These are phyloP conservation scores for Tolypocladium cylindrosporum DNA, from an alignment of 2,329 filamentous ascomycete species.

Conservation along the genomic window DNA sequence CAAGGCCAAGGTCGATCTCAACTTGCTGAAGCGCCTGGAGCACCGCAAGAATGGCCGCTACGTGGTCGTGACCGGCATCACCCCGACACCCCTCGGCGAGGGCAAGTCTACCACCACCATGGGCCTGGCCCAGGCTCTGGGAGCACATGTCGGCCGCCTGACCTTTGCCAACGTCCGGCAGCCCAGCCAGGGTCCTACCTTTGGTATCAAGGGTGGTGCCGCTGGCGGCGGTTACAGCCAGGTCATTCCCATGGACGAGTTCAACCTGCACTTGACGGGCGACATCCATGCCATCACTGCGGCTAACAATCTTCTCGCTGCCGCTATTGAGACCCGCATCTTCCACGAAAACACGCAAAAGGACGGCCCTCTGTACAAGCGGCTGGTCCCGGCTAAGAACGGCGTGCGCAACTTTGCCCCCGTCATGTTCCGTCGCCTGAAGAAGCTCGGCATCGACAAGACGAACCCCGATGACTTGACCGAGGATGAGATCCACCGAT, in stretches of 20 bases:
- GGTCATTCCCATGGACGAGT: slow-evolving; percentile 99
- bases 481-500: slow-evolving; percentile 75
- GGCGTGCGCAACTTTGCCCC: slow-evolving; percentile 79
- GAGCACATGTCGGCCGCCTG: slow-evolving; percentile 76
- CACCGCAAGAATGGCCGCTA: slow-evolving; percentile 87
- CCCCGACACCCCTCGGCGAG: slow-evolving; percentile 90
- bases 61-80: slow-evolving; percentile 89
- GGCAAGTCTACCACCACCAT: slow-evolving; percentile 98
- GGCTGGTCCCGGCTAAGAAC: slow-evolving; percentile 82
- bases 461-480: slow-evolving; percentile 86
- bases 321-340: slow-evolving; percentile 94
- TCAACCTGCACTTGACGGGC: slow-evolving; percentile 94
- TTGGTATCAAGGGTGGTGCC: slow-evolving; percentile 97
- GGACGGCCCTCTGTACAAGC: slow-evolving; percentile 75
- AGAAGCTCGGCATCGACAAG: slow-evolving; percentile 94
- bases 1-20: slow-evolving; percentile 90
- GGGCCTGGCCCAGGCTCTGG: slow-evolving; percentile 85
- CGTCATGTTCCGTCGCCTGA: slow-evolving; percentile 84
- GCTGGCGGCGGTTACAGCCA: slow-evolving; percentile 97
- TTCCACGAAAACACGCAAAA: slow-evolving; percentile 97
- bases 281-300: slow-evolving; percentile 97
- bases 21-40: slow-evolving; percentile 69
- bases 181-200: slow-evolving; percentile 93
- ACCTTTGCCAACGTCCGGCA: slow-evolving; percentile 96
- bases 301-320: slow-evolving; percentile 92